phyloP scores from a whole-genome alignment of 2,329 filamentous ascomycete genomes.

The Neonectria sp. region DNA sequence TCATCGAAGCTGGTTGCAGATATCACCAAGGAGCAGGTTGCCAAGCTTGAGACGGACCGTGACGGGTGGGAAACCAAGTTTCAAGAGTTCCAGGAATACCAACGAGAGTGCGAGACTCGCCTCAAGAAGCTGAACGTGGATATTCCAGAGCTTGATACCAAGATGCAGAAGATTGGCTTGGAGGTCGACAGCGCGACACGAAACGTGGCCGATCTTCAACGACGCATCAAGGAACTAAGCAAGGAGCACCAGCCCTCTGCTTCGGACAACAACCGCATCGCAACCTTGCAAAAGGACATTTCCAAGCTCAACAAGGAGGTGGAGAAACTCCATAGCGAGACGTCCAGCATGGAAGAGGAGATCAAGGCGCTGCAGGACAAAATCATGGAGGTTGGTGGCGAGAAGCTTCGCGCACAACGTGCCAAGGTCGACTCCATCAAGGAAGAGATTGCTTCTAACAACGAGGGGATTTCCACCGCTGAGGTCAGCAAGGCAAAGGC shows the following conservation, averaged over 20 bases:
- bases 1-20: conserved; percentile 94
- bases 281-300: conserved; percentile 83
- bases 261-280: conserved; percentile 82
- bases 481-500: conserved; percentile 94
- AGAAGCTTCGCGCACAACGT: conserved; percentile 91
- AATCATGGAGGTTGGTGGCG: conserved; percentile 98
- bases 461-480: conserved; percentile 86
- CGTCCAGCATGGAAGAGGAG: conserved; percentile 90
- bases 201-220: conserved; percentile 87
- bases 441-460: conserved; percentile 84
- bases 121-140: conserved; percentile 81
- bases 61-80: conserved; percentile 89
- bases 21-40: conserved; percentile 88
- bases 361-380: conserved; percentile 95
- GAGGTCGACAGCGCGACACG: conserved; percentile 90
- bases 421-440: conserved; percentile 92
- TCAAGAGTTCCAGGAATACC: conserved; percentile 86
- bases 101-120: conserved; percentile 82
- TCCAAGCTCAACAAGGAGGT: conserved; percentile 82
- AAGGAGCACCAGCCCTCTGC: conserved; percentile 87
- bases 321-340: conserved; percentile 85
- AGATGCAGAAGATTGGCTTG: conserved; percentile 90
- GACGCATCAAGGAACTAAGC: conserved; percentile 87
- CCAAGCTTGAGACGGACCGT: conserved; percentile 88
- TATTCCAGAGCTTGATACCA: conserved; percentile 88